Evolutionary conservation across 2,329 filamentous ascomycete species (phyloP).

Genomic region (Fusarium guadeloupense): DNA sequence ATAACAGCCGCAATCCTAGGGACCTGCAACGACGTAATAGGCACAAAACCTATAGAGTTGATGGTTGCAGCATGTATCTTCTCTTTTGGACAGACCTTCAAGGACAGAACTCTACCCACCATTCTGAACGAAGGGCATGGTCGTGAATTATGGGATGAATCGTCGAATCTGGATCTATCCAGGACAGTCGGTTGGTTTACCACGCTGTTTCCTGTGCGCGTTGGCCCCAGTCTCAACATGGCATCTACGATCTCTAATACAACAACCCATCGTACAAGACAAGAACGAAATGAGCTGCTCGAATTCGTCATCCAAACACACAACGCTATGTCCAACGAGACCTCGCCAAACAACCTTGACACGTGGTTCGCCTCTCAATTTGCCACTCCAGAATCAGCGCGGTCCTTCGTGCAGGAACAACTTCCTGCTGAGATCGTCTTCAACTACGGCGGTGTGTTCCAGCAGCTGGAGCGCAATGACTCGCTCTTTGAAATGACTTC

Average conservation of each 20-base stretch:
- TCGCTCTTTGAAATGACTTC: slow-evolving; percentile 4
- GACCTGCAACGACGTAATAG: slow-evolving; percentile 4
- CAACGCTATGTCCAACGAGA: slow-evolving; percentile 4
- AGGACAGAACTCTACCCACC: slow-evolving; percentile 1
- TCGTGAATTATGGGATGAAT: slow-evolving; percentile 1
- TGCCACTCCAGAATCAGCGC: slow-evolving; percentile 5
- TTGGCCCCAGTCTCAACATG: not conserved
- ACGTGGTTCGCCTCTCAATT: slow-evolving; percentile 19
- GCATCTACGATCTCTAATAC: not conserved
- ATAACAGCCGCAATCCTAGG: slow-evolving; percentile 5
- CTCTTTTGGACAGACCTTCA: slow-evolving; percentile 7
- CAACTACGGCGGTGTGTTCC: slow-evolving; percentile 8
- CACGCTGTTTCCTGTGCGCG: slow-evolving; percentile 6
- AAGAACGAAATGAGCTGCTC: not conserved
- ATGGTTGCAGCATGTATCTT: slow-evolving; percentile 13
- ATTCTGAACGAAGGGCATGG: slow-evolving; percentile 15
- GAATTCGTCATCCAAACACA: slow-evolving; percentile 4
- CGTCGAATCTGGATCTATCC: not conserved
- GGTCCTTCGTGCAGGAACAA: not conserved
- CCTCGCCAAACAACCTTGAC: not conserved
- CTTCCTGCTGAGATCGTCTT: slow-evolving; percentile 17
- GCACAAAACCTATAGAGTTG: slow-evolving; percentile 15
- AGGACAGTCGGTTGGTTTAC: slow-evolving; percentile 22
- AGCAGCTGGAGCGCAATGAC: slow-evolving; percentile 6
- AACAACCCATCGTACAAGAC: not conserved